Conservation (phyloP, 805 yeast genomes). For the Lipomyces orientalis region DNA sequence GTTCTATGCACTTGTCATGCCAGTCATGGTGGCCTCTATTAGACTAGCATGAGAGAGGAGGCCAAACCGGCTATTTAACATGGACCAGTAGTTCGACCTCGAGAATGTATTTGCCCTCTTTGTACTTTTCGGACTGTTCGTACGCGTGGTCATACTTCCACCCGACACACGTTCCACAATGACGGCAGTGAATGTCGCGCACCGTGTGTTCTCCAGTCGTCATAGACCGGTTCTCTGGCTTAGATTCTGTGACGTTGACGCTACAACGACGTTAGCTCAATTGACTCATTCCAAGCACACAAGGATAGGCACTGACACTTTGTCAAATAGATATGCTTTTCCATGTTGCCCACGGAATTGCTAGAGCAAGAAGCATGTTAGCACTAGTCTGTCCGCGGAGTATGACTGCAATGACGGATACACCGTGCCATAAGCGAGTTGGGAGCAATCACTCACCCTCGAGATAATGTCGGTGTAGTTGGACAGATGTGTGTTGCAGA, state of each 20-base stretch:
- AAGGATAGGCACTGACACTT: constrained; percentile 47
- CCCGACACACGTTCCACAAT: constrained; percentile 61
- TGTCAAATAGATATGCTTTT: constrained; percentile 59
- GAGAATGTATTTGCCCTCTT: constrained; percentile 65
- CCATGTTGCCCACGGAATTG: constrained; percentile 64
- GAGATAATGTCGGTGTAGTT: constrained; percentile 48
- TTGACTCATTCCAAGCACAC: background rate
- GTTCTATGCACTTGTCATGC: background rate
- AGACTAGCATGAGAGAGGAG: background rate
- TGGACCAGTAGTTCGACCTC: constrained; percentile 48
- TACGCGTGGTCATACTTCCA: constrained; percentile 66
- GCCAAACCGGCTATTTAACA: constrained; percentile 13
- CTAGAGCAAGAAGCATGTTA: constrained; percentile 34
- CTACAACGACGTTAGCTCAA: constrained; percentile 29
- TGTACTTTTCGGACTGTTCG: constrained; percentile 55
- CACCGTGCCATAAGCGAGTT: background rate
- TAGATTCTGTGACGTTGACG: constrained; percentile 51
- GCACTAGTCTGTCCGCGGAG: background rate
- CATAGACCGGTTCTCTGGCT: constrained; percentile 55
- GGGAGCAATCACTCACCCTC: constrained; percentile 41
- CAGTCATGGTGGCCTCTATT: background rate
- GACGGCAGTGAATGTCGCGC: constrained; percentile 61
- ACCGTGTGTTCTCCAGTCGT: constrained; percentile 64
- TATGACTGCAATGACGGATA: background rate
- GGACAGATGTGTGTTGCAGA: constrained; percentile 53